phyloP scores from a whole-genome alignment of 78 protist species.

The Protostelium mycophagum region DNA sequence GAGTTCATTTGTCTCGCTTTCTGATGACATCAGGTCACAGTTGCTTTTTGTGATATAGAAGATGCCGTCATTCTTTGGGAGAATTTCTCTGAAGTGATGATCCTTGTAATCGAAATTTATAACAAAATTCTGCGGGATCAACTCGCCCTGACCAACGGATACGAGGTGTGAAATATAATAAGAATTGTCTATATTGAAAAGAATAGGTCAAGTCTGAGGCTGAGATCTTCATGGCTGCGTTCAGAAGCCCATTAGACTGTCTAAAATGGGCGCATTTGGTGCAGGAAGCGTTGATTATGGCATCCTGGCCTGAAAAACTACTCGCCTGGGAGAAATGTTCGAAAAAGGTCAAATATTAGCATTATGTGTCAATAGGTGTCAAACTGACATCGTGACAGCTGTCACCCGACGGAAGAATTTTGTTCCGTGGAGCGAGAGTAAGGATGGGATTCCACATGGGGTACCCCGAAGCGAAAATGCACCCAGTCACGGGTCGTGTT shows the following conservation, averaged over 20 bases:
- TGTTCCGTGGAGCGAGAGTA: background rate
- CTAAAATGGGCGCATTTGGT: background rate
- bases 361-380: too few relatives aligned
- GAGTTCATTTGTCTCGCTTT: too few relatives aligned
- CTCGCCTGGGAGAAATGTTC: background rate
- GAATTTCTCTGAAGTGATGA: background rate
- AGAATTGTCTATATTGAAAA: too few relatives aligned
- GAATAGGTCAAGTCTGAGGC: background rate
- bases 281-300: background rate
- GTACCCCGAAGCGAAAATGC: background rate
- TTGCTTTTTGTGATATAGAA: background rate
- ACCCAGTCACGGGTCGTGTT: background rate
- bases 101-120: background rate
- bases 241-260: background rate
- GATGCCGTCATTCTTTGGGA: background rate
- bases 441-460: constrained; percentile 5
- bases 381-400: background rate
- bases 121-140: background rate
- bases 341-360: background rate
- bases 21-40: too few relatives aligned
- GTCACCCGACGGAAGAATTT: background rate
- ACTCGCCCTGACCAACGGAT: background rate
- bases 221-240: background rate
- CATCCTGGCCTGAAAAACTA: background rate
- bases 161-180: background rate